Conservation (phyloP, 2,329 filamentous ascomycete species). For the Monilinia laxa region DNA sequence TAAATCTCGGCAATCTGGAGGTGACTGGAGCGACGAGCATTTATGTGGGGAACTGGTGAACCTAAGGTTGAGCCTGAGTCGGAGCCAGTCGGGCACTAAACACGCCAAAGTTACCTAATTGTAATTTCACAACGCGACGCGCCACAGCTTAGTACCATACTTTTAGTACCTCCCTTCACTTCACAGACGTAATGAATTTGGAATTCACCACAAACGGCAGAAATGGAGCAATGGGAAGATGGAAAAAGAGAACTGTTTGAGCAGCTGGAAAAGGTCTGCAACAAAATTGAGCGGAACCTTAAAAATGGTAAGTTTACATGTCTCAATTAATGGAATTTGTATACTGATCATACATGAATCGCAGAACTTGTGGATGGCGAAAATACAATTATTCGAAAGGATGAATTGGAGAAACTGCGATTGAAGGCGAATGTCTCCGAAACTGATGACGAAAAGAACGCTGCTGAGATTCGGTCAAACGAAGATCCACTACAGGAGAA, state of each 20-base stretch:
- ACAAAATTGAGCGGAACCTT: slow-evolving; percentile 32
- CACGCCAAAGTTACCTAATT: neutral
- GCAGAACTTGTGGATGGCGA: slow-evolving; percentile 24
- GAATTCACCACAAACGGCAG: neutral
- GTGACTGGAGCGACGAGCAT: neutral
- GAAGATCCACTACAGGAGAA: slow-evolving; percentile 12
- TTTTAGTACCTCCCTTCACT: slow-evolving; percentile 1
- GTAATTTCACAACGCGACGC: slow-evolving; percentile 1
- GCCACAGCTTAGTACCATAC: neutral
- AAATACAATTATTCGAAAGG: slow-evolving; percentile 11
- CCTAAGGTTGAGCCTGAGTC: too few species aligned
- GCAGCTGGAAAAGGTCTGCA: slow-evolving; percentile 31
- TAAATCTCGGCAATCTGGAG: neutral
- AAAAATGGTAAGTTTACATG: slow-evolving; percentile 27
- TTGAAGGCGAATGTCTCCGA: neutral
- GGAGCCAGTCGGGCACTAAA: neutral
- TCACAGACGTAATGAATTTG: slow-evolving; percentile 3
- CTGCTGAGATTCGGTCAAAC: neutral
- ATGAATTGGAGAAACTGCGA: slow-evolving; percentile 6
- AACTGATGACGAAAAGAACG: neutral
- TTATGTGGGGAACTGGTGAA: neutral
- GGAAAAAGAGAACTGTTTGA: slow-evolving; percentile 33
- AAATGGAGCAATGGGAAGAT: slow-evolving; percentile 37
- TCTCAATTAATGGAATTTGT: neutral
- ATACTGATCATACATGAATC: neutral